Percentiles rank a stretch among this genome's conserved stretches.
Evolutionary conservation across 2,329 filamentous ascomycete species (phyloP).

Genomic region (Alternaria conjuncta): DNA sequence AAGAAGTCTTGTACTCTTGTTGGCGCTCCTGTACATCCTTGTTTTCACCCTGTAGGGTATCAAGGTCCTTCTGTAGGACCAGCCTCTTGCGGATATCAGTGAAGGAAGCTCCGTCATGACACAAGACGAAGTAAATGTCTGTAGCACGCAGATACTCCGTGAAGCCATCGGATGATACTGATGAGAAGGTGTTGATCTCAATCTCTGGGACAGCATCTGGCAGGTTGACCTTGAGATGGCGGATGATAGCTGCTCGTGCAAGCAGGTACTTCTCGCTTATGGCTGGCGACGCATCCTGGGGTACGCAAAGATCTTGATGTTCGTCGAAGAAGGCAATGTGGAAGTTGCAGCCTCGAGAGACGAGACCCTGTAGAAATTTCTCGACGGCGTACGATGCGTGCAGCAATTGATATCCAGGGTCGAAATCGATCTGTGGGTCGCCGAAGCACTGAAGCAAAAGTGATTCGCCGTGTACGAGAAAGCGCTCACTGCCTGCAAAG

Average conservation of each 20-base stretch:
- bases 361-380: conserved; percentile 66
- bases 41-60: conserved; percentile 27
- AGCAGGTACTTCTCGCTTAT: conserved; percentile 63
- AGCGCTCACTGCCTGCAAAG: conserved; percentile 75
- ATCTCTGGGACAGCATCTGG: conserved; percentile 48
- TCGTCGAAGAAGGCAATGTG: conserved; percentile 72
- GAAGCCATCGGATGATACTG: conserved; percentile 59
- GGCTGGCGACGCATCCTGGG: conserved; percentile 46
- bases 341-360: conserved; percentile 71
- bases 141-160: conserved; percentile 60
- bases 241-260: conserved; percentile 67
- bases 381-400: conserved; percentile 75
- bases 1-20: conserved; percentile 31
- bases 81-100: conserved; percentile 28
- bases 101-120: conserved; percentile 64
- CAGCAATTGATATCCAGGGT: conserved; percentile 70
- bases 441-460: conserved; percentile 69
- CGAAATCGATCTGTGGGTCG: conserved; percentile 69
- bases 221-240: conserved; percentile 64
- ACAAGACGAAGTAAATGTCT: conserved; percentile 71
- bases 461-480: conserved; percentile 75
- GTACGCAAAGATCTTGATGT: conserved; percentile 63
- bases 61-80: conserved; percentile 23
- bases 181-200: conserved; percentile 57
- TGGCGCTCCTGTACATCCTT: conserved; percentile 24